A percentile compares a stretch with the other conserved stretches of the same genome.
Evolutionary conservation across 306 rosid species (phyloP).

Genomic region (Lablab purpureus): DNA sequence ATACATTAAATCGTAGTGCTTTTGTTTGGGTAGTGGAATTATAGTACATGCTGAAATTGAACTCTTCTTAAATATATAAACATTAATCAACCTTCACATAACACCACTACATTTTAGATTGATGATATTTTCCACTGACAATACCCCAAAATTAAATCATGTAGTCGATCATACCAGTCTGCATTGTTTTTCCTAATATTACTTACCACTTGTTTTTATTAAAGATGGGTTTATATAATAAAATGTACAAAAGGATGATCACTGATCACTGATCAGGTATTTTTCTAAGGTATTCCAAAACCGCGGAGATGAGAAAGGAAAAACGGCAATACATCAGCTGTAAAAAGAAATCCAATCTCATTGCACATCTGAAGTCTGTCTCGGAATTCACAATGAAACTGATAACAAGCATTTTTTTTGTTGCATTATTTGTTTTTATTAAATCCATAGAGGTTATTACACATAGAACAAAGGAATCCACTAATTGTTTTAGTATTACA

Average conservation of each 20-base stretch:
- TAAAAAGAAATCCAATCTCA: constrained; percentile 5
- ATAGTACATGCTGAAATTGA: not conserved
- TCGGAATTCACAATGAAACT: not conserved
- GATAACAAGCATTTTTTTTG: not conserved
- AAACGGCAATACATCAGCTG: not conserved
- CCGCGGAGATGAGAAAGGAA: not conserved
- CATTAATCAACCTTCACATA: not conserved
- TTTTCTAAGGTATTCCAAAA: not conserved
- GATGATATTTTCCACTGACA: not conserved
- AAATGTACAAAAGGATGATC: too few relatives aligned
- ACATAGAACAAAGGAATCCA: not conserved
- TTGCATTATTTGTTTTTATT: not conserved
- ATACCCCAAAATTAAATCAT: not conserved
- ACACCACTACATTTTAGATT: not conserved
- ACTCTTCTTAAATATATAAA: not conserved
- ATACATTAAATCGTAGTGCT: not conserved
- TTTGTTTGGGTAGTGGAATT: not conserved
- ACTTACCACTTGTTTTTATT: not conserved
- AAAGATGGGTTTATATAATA: too few relatives aligned
- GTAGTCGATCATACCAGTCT: not conserved
- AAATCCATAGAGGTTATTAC: not conserved
- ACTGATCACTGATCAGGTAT: not conserved
- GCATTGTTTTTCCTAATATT: not conserved
- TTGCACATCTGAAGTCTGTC: not conserved
- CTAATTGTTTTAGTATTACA: constrained; percentile 5